Evolutionary conservation across 2,329 filamentous ascomycete genomes (phyloP), one percentile per base, ranked within the genome.

Genomic region (Xylariaceae sp.): DNA sequence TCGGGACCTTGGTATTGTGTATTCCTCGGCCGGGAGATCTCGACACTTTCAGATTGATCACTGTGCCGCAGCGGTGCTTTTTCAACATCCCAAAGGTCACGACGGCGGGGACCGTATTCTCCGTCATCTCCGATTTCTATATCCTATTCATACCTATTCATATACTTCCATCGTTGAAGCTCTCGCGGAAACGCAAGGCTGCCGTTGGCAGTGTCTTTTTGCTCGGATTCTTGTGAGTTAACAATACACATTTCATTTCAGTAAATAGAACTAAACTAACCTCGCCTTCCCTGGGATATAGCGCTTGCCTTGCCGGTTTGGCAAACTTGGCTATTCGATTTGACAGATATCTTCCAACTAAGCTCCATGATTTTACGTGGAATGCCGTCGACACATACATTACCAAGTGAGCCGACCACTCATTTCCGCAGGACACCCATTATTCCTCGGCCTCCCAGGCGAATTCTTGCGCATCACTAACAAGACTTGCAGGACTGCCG

Each of bases 61-160:
- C 36, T 9, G 5, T 43, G 31, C 33, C 31, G 3, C 17, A 24
- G 2, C 50, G 33, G 23, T 58, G 54, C 34, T n/a, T n/a, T 7
- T 9, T 6, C 6, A 24, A 41, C 14, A 21, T 48, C 26, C 37
- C 47, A 1, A 16, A 31, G 11, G 16, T 50, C 24, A 47, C 53
- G 28, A 58, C 47, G 8, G 50, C 52, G 1, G 50, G 41, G 17
- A 52, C 51, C 5, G 36, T 59, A 19, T 62, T 59, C 29, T 53
- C 51, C 3, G 51, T 58, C 2, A 34, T 59, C 21, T 31, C 47
- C 6, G 59, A 62, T 41, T 37, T 62, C 28, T 62, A 62, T 40
- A 56, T 62, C 16, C 33, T 61, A 23, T 41, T 62, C 4, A 56
- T 62, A 39, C 59, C 59, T 4, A 16, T 62, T 8, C 52, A 62